Evolutionary conservation across 495 filamentous ascomycete species (phyloP).

Genomic region (Hypomontagnella monticulosa): DNA sequence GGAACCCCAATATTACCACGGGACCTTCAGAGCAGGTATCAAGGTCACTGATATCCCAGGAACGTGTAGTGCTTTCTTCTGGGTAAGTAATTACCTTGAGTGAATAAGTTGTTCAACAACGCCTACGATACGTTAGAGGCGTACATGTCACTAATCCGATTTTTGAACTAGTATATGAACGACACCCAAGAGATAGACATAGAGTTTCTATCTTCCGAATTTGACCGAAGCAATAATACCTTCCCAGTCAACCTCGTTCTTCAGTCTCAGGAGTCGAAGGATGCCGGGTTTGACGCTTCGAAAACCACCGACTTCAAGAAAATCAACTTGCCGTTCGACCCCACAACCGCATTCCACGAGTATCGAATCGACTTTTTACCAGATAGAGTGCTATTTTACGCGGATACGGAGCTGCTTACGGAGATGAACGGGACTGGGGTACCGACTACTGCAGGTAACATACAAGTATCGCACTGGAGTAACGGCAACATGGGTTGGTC

Average conservation of each 20-base stretch:
- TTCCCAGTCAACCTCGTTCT: conserved; percentile 76
- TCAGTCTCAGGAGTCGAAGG: conserved; percentile 66
- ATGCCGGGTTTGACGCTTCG: conserved; percentile 65
- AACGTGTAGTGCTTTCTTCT: conserved; percentile 82
- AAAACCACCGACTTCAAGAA: conserved; percentile 63
- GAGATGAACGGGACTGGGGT: conserved; percentile 65
- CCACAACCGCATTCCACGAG: conserved; percentile 70
- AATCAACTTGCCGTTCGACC: conserved; percentile 68
- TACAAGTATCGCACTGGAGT: conserved; percentile 80
- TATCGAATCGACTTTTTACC: conserved; percentile 81
- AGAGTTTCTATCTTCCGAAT: conserved; percentile 73
- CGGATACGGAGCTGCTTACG: conserved; percentile 64
- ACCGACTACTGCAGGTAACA: conserved; percentile 66
- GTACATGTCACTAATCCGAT: not conserved
- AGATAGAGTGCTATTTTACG: conserved; percentile 69
- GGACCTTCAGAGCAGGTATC: conserved; percentile 72
- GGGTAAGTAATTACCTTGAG: conserved; percentile 58
- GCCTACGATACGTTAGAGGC: not conserved
- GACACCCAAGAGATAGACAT: conserved; percentile 84
- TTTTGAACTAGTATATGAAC: conserved; percentile 68
- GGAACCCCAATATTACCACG: conserved; percentile 68
- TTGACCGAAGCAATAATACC: conserved; percentile 54
- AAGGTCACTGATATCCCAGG: conserved; percentile 66
- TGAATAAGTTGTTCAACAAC: not conserved
- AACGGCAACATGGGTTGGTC: conserved; percentile 77